These are phyloP conservation scores for Kodamaea ohmeri DNA, from an alignment of 1,139 yeast species.

Conservation along the genomic window DNA sequence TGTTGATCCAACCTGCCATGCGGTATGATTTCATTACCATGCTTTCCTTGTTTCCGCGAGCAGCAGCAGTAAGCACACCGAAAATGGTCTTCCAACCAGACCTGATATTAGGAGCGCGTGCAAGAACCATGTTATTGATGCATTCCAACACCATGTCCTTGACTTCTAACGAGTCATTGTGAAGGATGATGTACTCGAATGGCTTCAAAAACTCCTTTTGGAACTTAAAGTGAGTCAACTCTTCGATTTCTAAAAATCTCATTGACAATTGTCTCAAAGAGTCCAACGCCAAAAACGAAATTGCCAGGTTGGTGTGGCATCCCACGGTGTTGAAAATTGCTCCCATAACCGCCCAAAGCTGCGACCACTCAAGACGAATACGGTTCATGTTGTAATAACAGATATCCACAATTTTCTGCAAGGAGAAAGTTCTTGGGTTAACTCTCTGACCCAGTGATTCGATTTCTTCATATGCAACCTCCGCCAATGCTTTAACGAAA, in stretches of 20 bases:
- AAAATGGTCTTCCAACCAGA: slow-evolving; percentile 96
- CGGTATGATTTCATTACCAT: slow-evolving; percentile 64
- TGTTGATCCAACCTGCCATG: slow-evolving; percentile 61
- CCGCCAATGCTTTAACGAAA: slow-evolving; percentile 83
- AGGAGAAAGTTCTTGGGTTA: slow-evolving; percentile 85
- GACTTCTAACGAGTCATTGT: slow-evolving; percentile 68
- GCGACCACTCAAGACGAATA: slow-evolving; percentile 95
- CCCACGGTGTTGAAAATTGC: slow-evolving; percentile 85
- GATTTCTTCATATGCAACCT: slow-evolving; percentile 87
- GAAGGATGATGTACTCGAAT: slow-evolving; percentile 72
- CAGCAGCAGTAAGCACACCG: slow-evolving; percentile 68
- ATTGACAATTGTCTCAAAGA: slow-evolving; percentile 89
- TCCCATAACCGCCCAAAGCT: slow-evolving; percentile 92
- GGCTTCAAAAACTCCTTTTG: slow-evolving; percentile 93
- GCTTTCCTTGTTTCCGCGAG: slow-evolving; percentile 52
- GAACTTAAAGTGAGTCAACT: slow-evolving; percentile 90
- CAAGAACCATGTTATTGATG: slow-evolving; percentile 77
- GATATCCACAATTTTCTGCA: slow-evolving; percentile 94
- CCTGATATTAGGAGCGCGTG: slow-evolving; percentile 70
- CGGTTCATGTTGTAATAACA: slow-evolving; percentile 97
- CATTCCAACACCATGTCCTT: slow-evolving; percentile 92
- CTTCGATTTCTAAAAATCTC: slow-evolving; percentile 91
- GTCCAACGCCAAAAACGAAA: slow-evolving; percentile 89
- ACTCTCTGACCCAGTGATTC: slow-evolving; percentile 79
- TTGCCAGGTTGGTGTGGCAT: slow-evolving; percentile 69